Base-by-base conservation (phyloP, 2,329 filamentous ascomycete species). In the Chaetomiaceae sp. region DNA sequence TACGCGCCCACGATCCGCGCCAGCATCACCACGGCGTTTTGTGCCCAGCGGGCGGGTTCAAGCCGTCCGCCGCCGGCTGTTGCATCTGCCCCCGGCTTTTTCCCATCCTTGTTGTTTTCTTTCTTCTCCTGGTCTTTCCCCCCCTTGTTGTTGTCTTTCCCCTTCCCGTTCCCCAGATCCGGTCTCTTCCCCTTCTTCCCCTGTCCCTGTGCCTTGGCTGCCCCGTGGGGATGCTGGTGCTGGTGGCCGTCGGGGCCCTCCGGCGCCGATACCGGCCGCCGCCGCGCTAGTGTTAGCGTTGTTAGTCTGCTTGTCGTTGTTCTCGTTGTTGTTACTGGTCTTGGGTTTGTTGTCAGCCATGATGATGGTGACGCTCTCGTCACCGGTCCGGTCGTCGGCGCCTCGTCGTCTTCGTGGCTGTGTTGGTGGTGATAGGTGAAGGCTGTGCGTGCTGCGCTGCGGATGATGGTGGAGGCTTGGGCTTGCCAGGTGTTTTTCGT, bases 381-480 rank as follows among this genome's bases (percentile, higher is more conserved):
- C 34, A 12, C 20, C 31, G 30, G 31, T 20, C 19, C n/a, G 14
- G 14, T 14, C 25, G 23, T 31, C 16, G 25, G 25, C 6, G 25
- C 6, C 25, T 27, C 25, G 25, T 27, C 6, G 6, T 27, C 25
- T 27, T 27, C 2, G 25, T 35, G 14, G 20, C 9, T 13, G 47
- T 50, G 58, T 42, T 53, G 14, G 20, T 14, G 17, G 47, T 50
- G 58, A 43, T 53, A 51, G 38, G 42, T 49, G 41, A 55, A 62
- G 1, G 62, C 62, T 52, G 52, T 41, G n/a, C 58, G 58, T 4
- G 60, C 62, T 40, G 61, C 62, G 44, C 58, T 60, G 38, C 57
- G 53, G 19, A 59, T 62, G 48, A 64, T 61, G 16, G 51, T 47
- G 42, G 53, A 38, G 54, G 48, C 20, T 41, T 34, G 35, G 35